Percentiles rank a stretch among this genome's conserved stretches.
Conservation (phyloP, 805 yeast species). For the Wickerhamomyces canadensis region DNA sequence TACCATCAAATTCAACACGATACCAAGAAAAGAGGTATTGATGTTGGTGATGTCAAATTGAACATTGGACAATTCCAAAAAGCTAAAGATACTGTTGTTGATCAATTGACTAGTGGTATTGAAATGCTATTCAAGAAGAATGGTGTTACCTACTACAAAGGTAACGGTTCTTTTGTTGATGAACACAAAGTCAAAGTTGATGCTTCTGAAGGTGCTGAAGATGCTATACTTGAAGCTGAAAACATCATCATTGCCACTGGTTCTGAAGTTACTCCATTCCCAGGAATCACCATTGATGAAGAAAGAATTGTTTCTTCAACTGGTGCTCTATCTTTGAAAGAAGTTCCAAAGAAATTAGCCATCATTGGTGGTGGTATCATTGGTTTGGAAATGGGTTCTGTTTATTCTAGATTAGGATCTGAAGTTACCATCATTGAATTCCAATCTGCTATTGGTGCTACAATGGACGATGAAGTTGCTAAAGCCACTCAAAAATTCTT, state of each 20-base stretch:
- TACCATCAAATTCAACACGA: constrained; percentile 88
- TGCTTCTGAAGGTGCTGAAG: constrained; percentile 82
- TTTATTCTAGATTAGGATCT: constrained; percentile 90
- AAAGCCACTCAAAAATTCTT: constrained; percentile 84
- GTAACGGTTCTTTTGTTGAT: constrained; percentile 81
- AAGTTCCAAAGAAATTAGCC: constrained; percentile 86
- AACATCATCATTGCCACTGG: constrained; percentile 96
- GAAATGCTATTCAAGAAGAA: constrained; percentile 94
- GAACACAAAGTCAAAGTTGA: constrained; percentile 74
- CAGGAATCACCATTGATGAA: constrained; percentile 94
- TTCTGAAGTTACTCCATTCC: constrained; percentile 97
- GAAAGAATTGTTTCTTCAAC: constrained; percentile 96
- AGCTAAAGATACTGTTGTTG: constrained; percentile 89
- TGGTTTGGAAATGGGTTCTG: constrained; percentile 99
- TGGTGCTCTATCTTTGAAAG: constrained; percentile 79
- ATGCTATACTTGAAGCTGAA: constrained; percentile 69
- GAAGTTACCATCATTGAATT: constrained; percentile 94
- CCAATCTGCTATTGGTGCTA: constrained; percentile 90
- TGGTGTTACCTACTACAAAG: constrained; percentile 91
- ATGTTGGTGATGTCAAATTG: constrained; percentile 67
- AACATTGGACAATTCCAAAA: constrained; percentile 78
- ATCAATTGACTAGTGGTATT: constrained; percentile 86
- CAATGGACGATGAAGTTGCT: constrained; percentile 96
- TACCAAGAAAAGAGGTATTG: constrained; percentile 84
- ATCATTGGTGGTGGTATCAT: constrained; percentile 99